A percentile compares a stretch with the other conserved stretches of the same genome.
These are phyloP conservation scores for Cicer arietinum DNA, from an alignment of 306 rosid genomes.

Conservation along the genomic window DNA sequence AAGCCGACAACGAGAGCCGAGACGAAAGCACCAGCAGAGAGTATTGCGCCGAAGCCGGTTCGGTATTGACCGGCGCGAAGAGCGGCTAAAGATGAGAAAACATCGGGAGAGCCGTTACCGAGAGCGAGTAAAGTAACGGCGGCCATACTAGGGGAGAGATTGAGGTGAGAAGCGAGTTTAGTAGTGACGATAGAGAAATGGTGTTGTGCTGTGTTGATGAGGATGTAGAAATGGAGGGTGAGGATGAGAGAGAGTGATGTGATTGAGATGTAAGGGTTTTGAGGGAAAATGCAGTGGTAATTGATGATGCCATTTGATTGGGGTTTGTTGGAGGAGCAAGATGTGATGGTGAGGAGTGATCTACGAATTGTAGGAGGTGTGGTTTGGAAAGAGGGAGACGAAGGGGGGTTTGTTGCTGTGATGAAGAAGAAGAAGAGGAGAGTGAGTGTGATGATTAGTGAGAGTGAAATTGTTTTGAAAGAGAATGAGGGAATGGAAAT, in stretches of 20 bases:
- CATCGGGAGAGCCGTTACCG: slow-evolving; percentile 96
- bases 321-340: slow-evolving; percentile 45
- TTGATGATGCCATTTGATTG: slow-evolving; percentile 55
- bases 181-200: slow-evolving; percentile 87
- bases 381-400: slow-evolving; percentile 39
- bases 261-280: slow-evolving; percentile 52
- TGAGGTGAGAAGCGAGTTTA: slow-evolving; percentile 71
- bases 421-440: slow-evolving; percentile 58
- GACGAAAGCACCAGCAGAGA: slow-evolving; percentile 91
- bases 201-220: slow-evolving; percentile 85
- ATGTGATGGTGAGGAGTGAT: slow-evolving; percentile 46
- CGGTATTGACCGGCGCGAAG: slow-evolving; percentile 79
- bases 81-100: slow-evolving; percentile 85
- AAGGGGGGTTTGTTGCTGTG: slow-evolving; percentile 39
- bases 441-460: slow-evolving; percentile 36
- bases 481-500: slow-evolving; percentile 41
- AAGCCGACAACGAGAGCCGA: slow-evolving; percentile 93
- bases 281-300: slow-evolving; percentile 59
- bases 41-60: slow-evolving; percentile 90
- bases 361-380: slow-evolving; percentile 43
- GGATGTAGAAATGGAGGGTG: slow-evolving; percentile 79
- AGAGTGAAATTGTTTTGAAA: slow-evolving; percentile 22
- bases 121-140: slow-evolving; percentile 89
- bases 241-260: slow-evolving; percentile 63
- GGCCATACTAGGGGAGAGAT: slow-evolving; percentile 80